phyloP scores from a whole-genome alignment of 306 rosid genomes.

The Vicia villosa region DNA sequence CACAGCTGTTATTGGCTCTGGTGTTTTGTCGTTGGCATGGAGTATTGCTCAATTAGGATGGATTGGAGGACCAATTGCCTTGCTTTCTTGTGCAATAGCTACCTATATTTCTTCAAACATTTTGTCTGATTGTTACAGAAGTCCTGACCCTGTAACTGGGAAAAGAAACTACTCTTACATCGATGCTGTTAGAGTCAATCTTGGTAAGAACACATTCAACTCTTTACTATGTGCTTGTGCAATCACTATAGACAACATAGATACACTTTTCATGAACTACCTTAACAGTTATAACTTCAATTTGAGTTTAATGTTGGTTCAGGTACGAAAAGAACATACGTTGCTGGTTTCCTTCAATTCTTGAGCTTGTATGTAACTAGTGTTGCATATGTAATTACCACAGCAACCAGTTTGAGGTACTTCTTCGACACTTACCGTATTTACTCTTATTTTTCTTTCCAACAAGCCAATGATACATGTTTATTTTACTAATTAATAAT shows the following conservation, averaged over 20 bases:
- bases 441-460: too few relatives aligned
- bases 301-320: slow-evolving; percentile 14
- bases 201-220: slow-evolving; percentile 43
- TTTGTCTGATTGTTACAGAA: slow-evolving; percentile 66
- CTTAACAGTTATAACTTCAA: background rate
- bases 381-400: slow-evolving; percentile 63
- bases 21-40: slow-evolving; percentile 79
- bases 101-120: slow-evolving; percentile 60
- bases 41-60: slow-evolving; percentile 68
- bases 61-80: slow-evolving; percentile 59
- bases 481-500: background rate
- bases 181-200: slow-evolving; percentile 63
- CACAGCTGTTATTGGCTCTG: slow-evolving; percentile 73
- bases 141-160: slow-evolving; percentile 62
- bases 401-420: slow-evolving; percentile 68
- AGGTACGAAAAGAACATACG: slow-evolving; percentile 54
- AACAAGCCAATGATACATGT: too few relatives aligned
- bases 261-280: slow-evolving; percentile 4
- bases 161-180: slow-evolving; percentile 60
- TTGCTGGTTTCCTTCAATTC: slow-evolving; percentile 59
- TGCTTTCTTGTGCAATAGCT: slow-evolving; percentile 54
- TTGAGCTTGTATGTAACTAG: slow-evolving; percentile 61
- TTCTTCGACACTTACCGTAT: background rate
- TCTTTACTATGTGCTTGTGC: background rate
- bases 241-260: background rate